Base-by-base conservation (phyloP, 352 stramenopile species). In the Globisporangium echinulatum region DNA sequence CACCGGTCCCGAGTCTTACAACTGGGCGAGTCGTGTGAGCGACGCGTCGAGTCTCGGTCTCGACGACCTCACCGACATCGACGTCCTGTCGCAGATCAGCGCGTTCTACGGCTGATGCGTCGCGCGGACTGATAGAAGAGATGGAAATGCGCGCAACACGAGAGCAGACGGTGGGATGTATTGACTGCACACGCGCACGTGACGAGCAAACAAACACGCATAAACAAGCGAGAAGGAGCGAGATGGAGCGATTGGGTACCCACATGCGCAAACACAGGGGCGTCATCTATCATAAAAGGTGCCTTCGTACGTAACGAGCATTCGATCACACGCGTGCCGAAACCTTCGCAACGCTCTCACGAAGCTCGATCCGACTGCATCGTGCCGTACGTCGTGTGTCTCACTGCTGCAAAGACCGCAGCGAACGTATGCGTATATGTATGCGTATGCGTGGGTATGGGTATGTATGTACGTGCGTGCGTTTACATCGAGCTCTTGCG, bases 61-160 rank as follows among this genome's bases (percentile, higher is more conserved):
- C 4, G 78, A 86, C n/a, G 78, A 88, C 40, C 58, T 85, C 11
- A 75, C 75, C 4, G 75, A 85, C 52, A 74, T 81, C 40, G 75
- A 83, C 25, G 52, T 64, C 0, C 64, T 83, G 17, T 88, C 75
- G 37, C 75, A 86, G 48, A 69, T 78, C 49, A 81, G 63, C 38
- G 56, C 58, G n/a, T 74, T 71, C 52, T 73, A 69, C 14, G 53
- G 51, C 7, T 75, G 42, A 43, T 36, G 0, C 7, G 11, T 43
- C 52, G 37, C 37, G 52, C 17, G n/a, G 11, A 57, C 39, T 47
- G 36, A 25, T 33, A 54, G 36, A 37, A 54, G 25, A 33, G 25
- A 33, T 33, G 25, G 25, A 33, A 33, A 33, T 33, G 49, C 19
- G 36, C 17, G 49, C 36, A 39, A 37, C 19, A 13, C 13, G 49